phyloP scores from a whole-genome alignment of 1,139 yeast species.

The Komagataea norvegica region DNA sequence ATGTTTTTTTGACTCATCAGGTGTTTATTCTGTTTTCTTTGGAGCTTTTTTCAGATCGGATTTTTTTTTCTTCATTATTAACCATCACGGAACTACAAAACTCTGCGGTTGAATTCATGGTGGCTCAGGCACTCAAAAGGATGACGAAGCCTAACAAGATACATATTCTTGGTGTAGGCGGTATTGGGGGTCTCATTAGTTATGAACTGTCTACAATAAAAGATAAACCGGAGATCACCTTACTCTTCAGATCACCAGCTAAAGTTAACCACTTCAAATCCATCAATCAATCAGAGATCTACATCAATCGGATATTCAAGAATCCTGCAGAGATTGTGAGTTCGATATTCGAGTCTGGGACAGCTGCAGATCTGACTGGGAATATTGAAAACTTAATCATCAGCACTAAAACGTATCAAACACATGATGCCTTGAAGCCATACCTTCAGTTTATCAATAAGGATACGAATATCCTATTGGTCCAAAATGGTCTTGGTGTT shows the following conservation, averaged over 20 bases:
- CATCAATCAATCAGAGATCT: slow-evolving; percentile 25
- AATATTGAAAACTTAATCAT: slow-evolving; percentile 54
- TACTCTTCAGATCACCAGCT: slow-evolving; percentile 24
- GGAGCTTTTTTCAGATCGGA: too few relatives aligned
- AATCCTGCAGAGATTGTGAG: slow-evolving; percentile 13
- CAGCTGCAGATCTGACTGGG: slow-evolving; percentile 26
- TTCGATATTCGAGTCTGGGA: slow-evolving; percentile 22
- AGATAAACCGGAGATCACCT: slow-evolving; percentile 17
- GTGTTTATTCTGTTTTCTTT: too few relatives aligned
- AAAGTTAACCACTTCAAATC: slow-evolving; percentile 28
- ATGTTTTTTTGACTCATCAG: too few relatives aligned
- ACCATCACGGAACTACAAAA: neutral
- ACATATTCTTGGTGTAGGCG: slow-evolving; percentile 25
- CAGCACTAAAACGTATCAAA: slow-evolving; percentile 65
- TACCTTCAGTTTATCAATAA: slow-evolving; percentile 43
- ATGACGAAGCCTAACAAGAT: slow-evolving; percentile 9
- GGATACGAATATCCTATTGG: slow-evolving; percentile 55
- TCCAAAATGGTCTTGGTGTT: slow-evolving; percentile 90
- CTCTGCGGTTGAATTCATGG: too few relatives aligned
- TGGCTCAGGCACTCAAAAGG: too few relatives aligned
- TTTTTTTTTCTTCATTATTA: too few relatives aligned
- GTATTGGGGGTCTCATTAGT: slow-evolving; percentile 26
- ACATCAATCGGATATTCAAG: slow-evolving; percentile 28
- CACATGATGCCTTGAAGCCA: slow-evolving; percentile 43
- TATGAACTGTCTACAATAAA: slow-evolving; percentile 20